Evolutionary conservation across 805 yeast genomes (phyloP), one percentile per base, ranked within the genome.

Genomic region (Torulaspora microellipsoides): DNA sequence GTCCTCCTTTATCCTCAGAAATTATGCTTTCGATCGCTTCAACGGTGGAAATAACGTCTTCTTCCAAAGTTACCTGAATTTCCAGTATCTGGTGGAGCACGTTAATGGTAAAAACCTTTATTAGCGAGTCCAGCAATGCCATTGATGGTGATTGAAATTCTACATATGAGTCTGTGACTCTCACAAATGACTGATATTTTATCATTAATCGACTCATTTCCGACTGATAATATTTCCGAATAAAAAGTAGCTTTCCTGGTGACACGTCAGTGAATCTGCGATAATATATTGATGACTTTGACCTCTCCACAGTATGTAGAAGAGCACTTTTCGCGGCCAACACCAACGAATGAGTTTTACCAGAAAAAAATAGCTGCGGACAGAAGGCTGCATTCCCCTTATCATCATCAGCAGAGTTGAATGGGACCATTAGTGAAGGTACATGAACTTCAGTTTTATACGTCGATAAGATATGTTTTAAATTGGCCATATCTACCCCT

Each of bases 51-150:
- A 38, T 30, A 31, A 43, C 43, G 5, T 36, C 30, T 8, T 46
- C 49, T 14, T 43, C 43, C 40, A 54, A 38, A 8, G 46, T 40
- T 12, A 59, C 14, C 8, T 53, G 53, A 8, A 60, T 48, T 39
- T 63, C 66, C 7, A 54, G 55, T 14, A 62, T 47, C 11, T 53
- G 53, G 37, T 59, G 63, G 15, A 63, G 46, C 9, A 63, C 48
- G 15, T 52, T 43, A 11, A 57, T 48, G 3, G 62, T 56, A 30
- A 65, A 55, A 3, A 46, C 38, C 44, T 58, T 62, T 7, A 52
- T 43, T 2, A 54, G 50, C 8, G 50, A 40, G 3, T 55, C 55
- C 38, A 62, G 39, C 13, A 58, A 36, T 5, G 43, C 37, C n/a
- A 42, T 17, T 8, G 59, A 54, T 1, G 47, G 36, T 1, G 60